These are phyloP conservation scores for baker's yeast (Saccharomyces cerevisiae) DNA, from an alignment of 805 yeast genomes.

Conservation along the genomic window DNA sequence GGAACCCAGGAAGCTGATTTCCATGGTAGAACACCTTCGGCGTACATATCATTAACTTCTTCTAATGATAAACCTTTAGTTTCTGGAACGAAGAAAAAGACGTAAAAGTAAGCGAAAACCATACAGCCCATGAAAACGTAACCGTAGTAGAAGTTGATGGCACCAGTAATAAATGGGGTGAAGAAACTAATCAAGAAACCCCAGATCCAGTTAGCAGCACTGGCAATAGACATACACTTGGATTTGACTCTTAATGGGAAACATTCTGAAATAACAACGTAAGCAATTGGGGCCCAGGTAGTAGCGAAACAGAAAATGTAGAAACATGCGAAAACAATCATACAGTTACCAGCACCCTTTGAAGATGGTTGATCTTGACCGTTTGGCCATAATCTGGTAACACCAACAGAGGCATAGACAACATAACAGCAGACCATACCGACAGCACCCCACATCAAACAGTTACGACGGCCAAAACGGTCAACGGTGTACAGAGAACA, in stretches of 20 bases:
- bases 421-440: conserved; percentile 40
- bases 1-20: conserved; percentile 43
- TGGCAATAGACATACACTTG: conserved; percentile 49
- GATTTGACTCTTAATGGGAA: conserved; percentile 67
- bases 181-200: conserved; percentile 60
- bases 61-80: conserved; percentile 75
- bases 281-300: conserved; percentile 69
- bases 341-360: conserved; percentile 54
- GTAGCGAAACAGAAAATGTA: conserved; percentile 68
- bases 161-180: conserved; percentile 60
- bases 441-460: conserved; percentile 39
- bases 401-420: conserved; percentile 55
- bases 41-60: conserved; percentile 59
- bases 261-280: conserved; percentile 57
- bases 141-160: conserved; percentile 63
- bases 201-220: conserved; percentile 61
- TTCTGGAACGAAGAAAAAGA: conserved; percentile 62
- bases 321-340: conserved; percentile 64
- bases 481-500: conserved; percentile 45
- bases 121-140: conserved; percentile 52
- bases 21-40: conserved; percentile 35
- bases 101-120: conserved; percentile 48
- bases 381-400: conserved; percentile 34
- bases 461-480: conserved; percentile 45
- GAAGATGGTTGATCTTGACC: conserved; percentile 29